phyloP scores from a whole-genome alignment of 148 eudicot species.

The Rheum nobile region DNA sequence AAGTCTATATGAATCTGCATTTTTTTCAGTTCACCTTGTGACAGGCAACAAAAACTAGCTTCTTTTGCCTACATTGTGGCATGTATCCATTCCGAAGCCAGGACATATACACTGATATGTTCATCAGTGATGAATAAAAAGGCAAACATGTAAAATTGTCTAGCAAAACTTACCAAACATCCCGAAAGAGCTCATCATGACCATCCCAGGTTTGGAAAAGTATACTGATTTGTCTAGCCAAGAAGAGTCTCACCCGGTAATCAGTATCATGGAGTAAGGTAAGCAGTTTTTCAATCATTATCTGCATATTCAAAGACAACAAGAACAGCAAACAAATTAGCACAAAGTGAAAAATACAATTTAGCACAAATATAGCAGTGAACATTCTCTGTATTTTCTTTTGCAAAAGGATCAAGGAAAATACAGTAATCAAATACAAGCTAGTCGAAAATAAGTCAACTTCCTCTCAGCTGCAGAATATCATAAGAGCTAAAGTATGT shows the following conservation, averaged over 20 bases:
- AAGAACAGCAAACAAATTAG: background rate
- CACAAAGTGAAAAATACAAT: background rate
- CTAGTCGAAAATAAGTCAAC: background rate
- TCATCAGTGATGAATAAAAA: background rate
- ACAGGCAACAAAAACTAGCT: background rate
- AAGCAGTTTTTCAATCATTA: constrained; percentile 75
- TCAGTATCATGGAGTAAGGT: constrained; percentile 76
- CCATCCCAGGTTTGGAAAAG: constrained; percentile 99
- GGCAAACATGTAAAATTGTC: background rate
- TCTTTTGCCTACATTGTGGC: background rate
- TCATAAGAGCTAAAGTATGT: background rate
- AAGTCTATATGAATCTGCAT: background rate
- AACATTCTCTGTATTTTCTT: background rate
- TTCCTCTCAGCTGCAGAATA: background rate
- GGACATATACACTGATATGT: background rate
- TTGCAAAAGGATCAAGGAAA: background rate
- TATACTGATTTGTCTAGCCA: constrained; percentile 74
- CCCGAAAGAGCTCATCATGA: constrained; percentile 83
- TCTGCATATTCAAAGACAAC: constrained; percentile 23
- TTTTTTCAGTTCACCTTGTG: background rate
- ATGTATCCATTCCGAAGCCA: background rate
- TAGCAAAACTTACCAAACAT: constrained; percentile 52
- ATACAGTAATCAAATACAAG: background rate
- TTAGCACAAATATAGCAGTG: background rate
- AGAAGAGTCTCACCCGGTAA: constrained; percentile 65